Conservation (phyloP, 2,329 filamentous ascomycete species). For the Chaetomium olivaceum region DNA sequence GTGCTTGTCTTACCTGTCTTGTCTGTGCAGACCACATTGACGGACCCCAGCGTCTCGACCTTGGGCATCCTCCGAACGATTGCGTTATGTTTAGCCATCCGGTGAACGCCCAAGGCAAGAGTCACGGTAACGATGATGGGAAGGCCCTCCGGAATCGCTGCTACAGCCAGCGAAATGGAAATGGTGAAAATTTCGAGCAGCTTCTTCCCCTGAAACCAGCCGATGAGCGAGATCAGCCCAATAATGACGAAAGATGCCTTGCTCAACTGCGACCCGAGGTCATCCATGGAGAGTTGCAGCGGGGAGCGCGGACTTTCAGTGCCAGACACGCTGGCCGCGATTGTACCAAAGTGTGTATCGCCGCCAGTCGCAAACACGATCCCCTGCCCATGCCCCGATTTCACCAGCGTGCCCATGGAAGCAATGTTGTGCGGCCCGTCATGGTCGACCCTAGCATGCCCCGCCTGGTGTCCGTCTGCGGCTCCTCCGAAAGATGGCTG, state of each 20-base stretch:
- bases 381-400: slow-evolving; percentile 91
- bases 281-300: slow-evolving; percentile 93
- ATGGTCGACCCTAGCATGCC: slow-evolving; percentile 64
- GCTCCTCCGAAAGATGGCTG: slow-evolving; percentile 40
- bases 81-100: slow-evolving; percentile 93
- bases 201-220: slow-evolving; percentile 84
- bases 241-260: slow-evolving; percentile 97
- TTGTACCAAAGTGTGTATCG: slow-evolving; percentile 92
- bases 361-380: slow-evolving; percentile 96
- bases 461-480: slow-evolving; percentile 57
- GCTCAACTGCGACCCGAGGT: slow-evolving; percentile 92
- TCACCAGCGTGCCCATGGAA: slow-evolving; percentile 96
- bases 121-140: slow-evolving; percentile 99
- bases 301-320: slow-evolving; percentile 95
- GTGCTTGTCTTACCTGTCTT: slow-evolving; percentile 68
- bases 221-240: slow-evolving; percentile 85
- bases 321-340: slow-evolving; percentile 88
- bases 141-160: slow-evolving; percentile 91
- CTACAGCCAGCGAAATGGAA: slow-evolving; percentile 92
- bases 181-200: slow-evolving; percentile 96
- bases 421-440: slow-evolving; percentile 81
- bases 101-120: slow-evolving; percentile 86
- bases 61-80: slow-evolving; percentile 96
- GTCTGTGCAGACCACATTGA: slow-evolving; percentile 99
- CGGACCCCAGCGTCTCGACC: slow-evolving; percentile 95